These are phyloP conservation scores for Dictyostelium intermedium DNA, from an alignment of 78 protist genomes.

Conservation along the genomic window DNA sequence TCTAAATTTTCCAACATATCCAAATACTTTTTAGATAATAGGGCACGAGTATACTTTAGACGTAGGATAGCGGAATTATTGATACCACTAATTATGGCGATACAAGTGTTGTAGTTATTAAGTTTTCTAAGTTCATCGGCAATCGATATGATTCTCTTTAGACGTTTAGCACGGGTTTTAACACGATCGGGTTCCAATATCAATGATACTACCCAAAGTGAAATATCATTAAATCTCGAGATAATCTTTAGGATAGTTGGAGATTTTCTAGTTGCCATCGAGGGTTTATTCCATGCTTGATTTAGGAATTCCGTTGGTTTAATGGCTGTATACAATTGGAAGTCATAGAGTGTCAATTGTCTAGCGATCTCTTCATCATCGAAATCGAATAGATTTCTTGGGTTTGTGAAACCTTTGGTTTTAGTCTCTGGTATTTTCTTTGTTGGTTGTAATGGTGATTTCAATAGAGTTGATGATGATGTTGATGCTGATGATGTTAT, in stretches of 20 bases:
- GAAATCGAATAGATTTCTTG: conserved; percentile 60
- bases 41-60: conserved; percentile 39
- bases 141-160: conserved; percentile 62
- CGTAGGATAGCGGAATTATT: conserved; percentile 62
- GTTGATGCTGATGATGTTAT: not conserved
- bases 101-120: conserved; percentile 64
- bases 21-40: conserved; percentile 37
- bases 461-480: not conserved
- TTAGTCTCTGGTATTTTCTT: conserved; percentile 33
- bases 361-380: conserved; percentile 79
- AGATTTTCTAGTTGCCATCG: conserved; percentile 42
- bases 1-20: conserved; percentile 29
- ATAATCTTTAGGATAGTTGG: conserved; percentile 58
- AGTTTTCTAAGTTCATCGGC: conserved; percentile 69
- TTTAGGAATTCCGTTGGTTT: conserved; percentile 77
- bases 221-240: conserved; percentile 56
- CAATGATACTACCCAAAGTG: conserved; percentile 50
- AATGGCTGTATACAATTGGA: conserved; percentile 38
- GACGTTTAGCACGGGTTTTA: conserved; percentile 59
- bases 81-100: conserved; percentile 69
- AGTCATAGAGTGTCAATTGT: conserved; percentile 72
- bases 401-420: conserved; percentile 34
- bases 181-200: conserved; percentile 72
- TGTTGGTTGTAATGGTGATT: not conserved
- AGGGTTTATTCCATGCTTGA: conserved; percentile 74